A percentile compares a stretch with the other conserved stretches of the same genome.
These are phyloP conservation scores for Colletotrichum musicola DNA, from an alignment of 2,329 filamentous ascomycete genomes.

Conservation along the genomic window DNA sequence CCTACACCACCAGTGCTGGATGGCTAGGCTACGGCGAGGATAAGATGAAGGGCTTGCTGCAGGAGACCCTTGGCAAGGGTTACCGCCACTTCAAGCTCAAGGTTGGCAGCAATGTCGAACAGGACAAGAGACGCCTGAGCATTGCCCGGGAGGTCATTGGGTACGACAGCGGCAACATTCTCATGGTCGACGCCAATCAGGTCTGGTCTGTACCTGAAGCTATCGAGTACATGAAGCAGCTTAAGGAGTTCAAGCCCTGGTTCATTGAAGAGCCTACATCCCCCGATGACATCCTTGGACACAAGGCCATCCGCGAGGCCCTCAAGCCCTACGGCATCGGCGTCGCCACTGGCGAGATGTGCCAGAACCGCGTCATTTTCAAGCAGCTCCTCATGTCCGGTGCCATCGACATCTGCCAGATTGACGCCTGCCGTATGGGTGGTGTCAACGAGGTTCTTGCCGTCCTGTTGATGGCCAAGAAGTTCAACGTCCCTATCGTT, in stretches of 20 bases:
- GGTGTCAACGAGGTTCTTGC: conserved; percentile 93
- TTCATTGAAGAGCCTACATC: conserved; percentile 96
- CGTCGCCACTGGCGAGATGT: conserved; percentile 94
- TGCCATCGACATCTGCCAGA: conserved; percentile 89
- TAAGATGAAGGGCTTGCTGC: conserved; percentile 82
- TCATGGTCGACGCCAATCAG: conserved; percentile 96
- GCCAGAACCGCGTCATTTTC: conserved; percentile 94
- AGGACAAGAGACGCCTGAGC: conserved; percentile 76
- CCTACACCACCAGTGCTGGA: conserved; percentile 90
- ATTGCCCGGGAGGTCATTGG: conserved; percentile 86
- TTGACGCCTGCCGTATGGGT: conserved; percentile 90
- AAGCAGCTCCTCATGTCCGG: conserved; percentile 87
- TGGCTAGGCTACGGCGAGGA: conserved; percentile 94
- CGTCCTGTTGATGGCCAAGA: conserved; percentile 87
- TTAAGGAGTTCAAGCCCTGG: conserved; percentile 88
- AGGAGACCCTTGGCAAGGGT: conserved; percentile 80
- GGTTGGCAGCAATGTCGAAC: conserved; percentile 80
- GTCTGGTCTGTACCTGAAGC: conserved; percentile 92
- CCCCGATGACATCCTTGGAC: conserved; percentile 89
- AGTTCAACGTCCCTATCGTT: conserved; percentile 84
- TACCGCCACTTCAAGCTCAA: conserved; percentile 94
- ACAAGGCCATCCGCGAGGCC: conserved; percentile 86
- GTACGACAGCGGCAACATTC: conserved; percentile 83
- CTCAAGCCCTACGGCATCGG: conserved; percentile 81
- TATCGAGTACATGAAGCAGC: conserved; percentile 85